Evolutionary conservation across 352 stramenopile species (phyloP), one percentile per base, ranked within the genome.

Genomic region (Phytophthora cryptogea): DNA sequence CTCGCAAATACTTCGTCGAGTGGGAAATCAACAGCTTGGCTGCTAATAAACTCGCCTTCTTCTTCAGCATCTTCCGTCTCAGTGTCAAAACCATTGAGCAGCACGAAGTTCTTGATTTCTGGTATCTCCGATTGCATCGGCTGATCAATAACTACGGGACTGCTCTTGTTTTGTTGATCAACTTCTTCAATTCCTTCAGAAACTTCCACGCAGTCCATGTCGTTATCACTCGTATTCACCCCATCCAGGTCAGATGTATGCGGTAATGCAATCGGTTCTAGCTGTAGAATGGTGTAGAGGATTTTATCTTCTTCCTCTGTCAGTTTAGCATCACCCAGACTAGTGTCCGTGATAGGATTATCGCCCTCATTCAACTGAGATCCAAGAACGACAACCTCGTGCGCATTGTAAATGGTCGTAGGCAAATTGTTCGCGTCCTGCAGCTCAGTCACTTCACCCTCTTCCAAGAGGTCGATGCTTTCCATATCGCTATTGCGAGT

Each of bases 401-500:
- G 3, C 8, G 39, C 8, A 44, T 2, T 8, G 23, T 5, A 7
- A 26, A 26, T 42, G 9, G 14, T 13, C 14, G 5, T 42, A n/a
- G 5, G 3, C 10, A 17, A 5, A 26, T 3, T 8, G 16, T 42
- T 27, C 23, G 5, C 16, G 10, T 42, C 36, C 0, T 23, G 3
- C 17, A 27, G 17, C 4, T 7, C n/a, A 44, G 8, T 14, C 27
- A 17, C 16, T 44, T 27, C 23, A 8, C 16, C 30, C 10, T 1
- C 16, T 35, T 52, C 47, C 17, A 27, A 35, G 5, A 66, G 33
- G n/a, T 66, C 42, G 17, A 61, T 50, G 20, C n/a, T 61, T 28
- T 46, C n/a, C 3, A 35, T 26, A 13, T 41, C 26, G 14, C 26
- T 48, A 14, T 42, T 23, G 28, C 4, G 28, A 3, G 20, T 11